Evolutionary conservation across 108 stramenopile genomes (phyloP).

Genomic region (Phaeodactylum tricornutum): DNA sequence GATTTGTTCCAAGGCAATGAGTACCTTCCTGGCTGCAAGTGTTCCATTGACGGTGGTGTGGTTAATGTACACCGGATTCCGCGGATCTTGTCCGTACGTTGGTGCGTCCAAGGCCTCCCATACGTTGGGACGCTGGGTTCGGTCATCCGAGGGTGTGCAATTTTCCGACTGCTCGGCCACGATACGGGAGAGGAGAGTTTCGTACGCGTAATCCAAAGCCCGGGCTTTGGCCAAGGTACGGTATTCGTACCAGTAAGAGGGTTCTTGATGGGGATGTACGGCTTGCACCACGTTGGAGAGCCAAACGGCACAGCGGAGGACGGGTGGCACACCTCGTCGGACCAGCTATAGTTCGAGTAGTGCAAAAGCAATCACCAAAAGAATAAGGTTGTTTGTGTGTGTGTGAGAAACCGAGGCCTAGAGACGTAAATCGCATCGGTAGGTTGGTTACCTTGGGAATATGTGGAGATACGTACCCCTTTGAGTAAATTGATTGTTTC

Average conservation of each 20-base stretch:
- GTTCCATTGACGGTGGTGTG: neutral
- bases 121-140: neutral
- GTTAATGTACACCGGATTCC: neutral
- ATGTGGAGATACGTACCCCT: conserved; percentile 14
- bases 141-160: neutral
- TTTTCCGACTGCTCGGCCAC: conserved; percentile 3
- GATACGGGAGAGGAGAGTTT: conserved; percentile 1
- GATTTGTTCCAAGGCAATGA: conserved; percentile 31
- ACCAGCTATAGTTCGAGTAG: conserved; percentile 20
- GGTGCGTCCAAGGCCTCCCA: conserved; percentile 12
- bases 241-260: conserved; percentile 41
- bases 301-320: conserved; percentile 81
- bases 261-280: conserved; percentile 38
- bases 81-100: conserved; percentile 7
- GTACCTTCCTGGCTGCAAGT: conserved; percentile 1
- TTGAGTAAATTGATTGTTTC: conserved; percentile 29
- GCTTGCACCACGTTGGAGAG: conserved; percentile 55
- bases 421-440: neutral
- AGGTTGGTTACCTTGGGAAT: neutral
- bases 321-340: conserved; percentile 59
- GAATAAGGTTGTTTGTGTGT: neutral
- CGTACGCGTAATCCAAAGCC: conserved; percentile 35
- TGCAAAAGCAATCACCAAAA: conserved; percentile 1
- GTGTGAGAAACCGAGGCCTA: neutral
- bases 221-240: conserved; percentile 42